Evolutionary conservation across 768 basidiomycete species (phyloP).

Genomic region (Pholiota conissans): DNA sequence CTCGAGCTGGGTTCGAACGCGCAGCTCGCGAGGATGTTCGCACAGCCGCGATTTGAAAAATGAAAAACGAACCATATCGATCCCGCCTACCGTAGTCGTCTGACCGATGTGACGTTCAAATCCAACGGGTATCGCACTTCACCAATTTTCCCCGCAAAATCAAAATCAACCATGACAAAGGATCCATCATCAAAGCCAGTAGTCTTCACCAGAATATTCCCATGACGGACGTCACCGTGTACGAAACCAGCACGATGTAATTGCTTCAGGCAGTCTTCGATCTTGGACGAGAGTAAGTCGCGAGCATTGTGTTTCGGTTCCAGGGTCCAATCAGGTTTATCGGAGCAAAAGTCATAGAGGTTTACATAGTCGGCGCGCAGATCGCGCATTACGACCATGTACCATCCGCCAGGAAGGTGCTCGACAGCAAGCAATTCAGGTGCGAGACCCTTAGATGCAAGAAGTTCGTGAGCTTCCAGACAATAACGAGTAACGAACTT

Average conservation of each 20-base stretch:
- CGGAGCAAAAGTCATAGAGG: background rate
- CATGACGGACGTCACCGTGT: background rate
- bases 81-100: too few relatives aligned
- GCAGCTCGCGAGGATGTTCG: too few relatives aligned
- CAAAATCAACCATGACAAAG: background rate
- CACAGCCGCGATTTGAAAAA: too few relatives aligned
- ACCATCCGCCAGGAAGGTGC: background rate
- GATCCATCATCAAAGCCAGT: background rate
- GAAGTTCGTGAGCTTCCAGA: background rate
- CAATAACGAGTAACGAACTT: background rate
- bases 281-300: background rate
- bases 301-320: background rate
- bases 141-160: background rate
- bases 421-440: background rate
- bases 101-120: background rate
- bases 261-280: background rate
- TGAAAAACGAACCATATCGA: too few relatives aligned
- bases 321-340: background rate
- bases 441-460: background rate
- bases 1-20: too few relatives aligned
- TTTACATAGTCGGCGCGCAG: background rate
- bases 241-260: background rate
- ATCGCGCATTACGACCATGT: background rate
- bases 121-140: background rate
- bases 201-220: background rate